Evolutionary conservation across 176 grass and related monocot species (phyloP).

Genomic region (Hyparrhenia diplandra): DNA sequence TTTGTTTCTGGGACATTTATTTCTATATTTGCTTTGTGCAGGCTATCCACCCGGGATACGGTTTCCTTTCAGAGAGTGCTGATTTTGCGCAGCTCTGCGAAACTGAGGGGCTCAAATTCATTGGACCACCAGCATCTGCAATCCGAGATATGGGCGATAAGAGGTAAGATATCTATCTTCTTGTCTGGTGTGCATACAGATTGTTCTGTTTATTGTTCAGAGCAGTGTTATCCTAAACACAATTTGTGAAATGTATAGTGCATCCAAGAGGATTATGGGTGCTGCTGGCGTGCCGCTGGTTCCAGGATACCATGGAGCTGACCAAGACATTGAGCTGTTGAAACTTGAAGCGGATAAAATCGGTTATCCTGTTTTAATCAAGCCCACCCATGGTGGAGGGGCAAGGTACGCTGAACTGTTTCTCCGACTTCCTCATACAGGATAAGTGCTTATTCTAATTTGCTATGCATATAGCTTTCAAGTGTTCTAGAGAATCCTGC

Average conservation of each 20-base stretch:
- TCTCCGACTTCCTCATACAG: background rate
- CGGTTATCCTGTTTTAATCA: constrained; percentile 92
- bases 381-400: constrained; percentile 97
- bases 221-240: constrained; percentile 11
- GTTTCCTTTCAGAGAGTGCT: constrained; percentile 95
- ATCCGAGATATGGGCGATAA: constrained; percentile 95
- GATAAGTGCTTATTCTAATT: background rate
- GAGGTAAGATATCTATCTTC: constrained; percentile 39
- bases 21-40: constrained; percentile 21
- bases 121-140: constrained; percentile 81
- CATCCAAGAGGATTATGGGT: constrained; percentile 97
- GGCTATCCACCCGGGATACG: constrained; percentile 92
- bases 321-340: constrained; percentile 79
- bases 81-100: constrained; percentile 86
- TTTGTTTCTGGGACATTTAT: background rate
- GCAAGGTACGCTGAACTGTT: constrained; percentile 53
- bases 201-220: background rate
- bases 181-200: background rate
- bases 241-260: constrained; percentile 44
- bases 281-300: constrained; percentile 80
- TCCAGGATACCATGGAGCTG: constrained; percentile 81
- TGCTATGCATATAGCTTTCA: background rate
- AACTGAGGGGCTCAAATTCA: constrained; percentile 74
- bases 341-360: constrained; percentile 88
- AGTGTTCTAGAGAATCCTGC: background rate